Percentiles rank a stretch among this genome's conserved stretches.
These are phyloP conservation scores for Thamnidium elegans DNA, from an alignment of 192 early-diverging fungal species.

Conservation along the genomic window DNA sequence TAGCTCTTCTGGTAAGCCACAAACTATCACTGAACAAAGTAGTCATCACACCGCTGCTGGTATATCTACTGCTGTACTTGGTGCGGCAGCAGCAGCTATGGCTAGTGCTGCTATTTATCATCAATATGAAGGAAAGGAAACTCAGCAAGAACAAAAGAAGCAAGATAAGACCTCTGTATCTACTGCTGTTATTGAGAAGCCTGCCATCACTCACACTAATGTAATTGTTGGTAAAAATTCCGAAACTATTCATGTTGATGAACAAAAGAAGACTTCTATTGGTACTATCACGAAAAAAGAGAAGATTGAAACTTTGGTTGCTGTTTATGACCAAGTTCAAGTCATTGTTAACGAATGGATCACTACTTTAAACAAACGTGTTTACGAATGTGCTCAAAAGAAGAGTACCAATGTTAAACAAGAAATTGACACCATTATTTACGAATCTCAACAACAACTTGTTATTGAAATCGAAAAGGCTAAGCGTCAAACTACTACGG, in stretches of 20 bases:
- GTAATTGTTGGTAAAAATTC: constrained; percentile 4
- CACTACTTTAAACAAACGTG: constrained; percentile 1
- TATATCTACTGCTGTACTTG: constrained; percentile 6
- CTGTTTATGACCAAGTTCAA: constrained; percentile 6
- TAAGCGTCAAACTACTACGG: not conserved
- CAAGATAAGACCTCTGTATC: no score
- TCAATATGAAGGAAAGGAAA: constrained; percentile 18
- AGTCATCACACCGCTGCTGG: not conserved
- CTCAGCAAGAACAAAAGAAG: constrained; percentile 3
- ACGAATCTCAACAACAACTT: constrained; percentile 4
- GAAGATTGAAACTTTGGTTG: constrained; percentile 1
- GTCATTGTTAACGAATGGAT: constrained; percentile 5
- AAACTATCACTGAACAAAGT: not conserved
- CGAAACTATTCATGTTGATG: constrained; percentile 9
- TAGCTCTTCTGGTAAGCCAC: not conserved
- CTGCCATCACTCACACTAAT: constrained; percentile 4
- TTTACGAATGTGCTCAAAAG: constrained; percentile 11
- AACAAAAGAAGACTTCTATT: not conserved
- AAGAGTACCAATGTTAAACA: not conserved
- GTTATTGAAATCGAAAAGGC: constrained; percentile 7
- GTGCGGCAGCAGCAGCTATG: constrained; percentile 18
- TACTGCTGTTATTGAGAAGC: constrained; percentile 8
- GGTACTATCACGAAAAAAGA: constrained; percentile 10
- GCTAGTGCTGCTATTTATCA: constrained; percentile 9
- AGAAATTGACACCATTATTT: constrained; percentile 8